A percentile compares a stretch with the other conserved stretches of the same genome.
These are phyloP conservation scores for Mycena metata DNA, from an alignment of 768 basidiomycete genomes.

Conservation along the genomic window DNA sequence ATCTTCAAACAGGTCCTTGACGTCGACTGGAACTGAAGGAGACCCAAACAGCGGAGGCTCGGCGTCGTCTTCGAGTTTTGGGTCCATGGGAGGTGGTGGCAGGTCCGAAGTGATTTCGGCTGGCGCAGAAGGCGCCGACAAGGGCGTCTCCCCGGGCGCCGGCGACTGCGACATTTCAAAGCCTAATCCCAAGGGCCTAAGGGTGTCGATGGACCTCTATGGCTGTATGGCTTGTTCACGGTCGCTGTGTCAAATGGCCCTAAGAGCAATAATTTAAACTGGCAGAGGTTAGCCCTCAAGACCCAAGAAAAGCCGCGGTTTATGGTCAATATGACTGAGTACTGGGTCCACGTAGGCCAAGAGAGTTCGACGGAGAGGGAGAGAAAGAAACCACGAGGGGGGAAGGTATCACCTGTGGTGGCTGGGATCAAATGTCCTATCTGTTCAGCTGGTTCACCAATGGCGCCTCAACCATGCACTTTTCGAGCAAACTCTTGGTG, in stretches of 20 bases:
- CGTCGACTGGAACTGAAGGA: slow-evolving; percentile 43
- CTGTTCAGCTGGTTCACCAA: too few species aligned
- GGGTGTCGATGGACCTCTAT: slow-evolving; percentile 6
- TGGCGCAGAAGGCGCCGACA: slow-evolving; percentile 22
- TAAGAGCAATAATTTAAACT: slow-evolving; percentile 31
- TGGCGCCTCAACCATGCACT: too few species aligned
- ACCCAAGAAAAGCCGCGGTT: slow-evolving; percentile 13
- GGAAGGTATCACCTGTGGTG: slow-evolving; percentile 18
- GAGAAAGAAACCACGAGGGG: slow-evolving; percentile 3
- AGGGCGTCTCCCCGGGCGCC: slow-evolving; percentile 13
- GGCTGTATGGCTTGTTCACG: slow-evolving; percentile 6
- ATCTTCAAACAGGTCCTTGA: slow-evolving; percentile 37
- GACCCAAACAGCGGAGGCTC: slow-evolving; percentile 43
- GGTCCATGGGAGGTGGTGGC: slow-evolving; percentile 32
- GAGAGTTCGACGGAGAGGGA: slow-evolving; percentile 2
- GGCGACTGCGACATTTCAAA: slow-evolving; percentile 18
- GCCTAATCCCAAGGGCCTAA: slow-evolving; percentile 11
- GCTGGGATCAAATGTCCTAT: background rate
- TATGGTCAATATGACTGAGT: slow-evolving; percentile 13
- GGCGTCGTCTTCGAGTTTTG: slow-evolving; percentile 15
- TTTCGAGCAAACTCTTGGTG: too few species aligned
- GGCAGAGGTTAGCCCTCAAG: slow-evolving; percentile 33
- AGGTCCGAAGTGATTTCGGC: slow-evolving; percentile 34
- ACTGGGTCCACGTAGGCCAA: slow-evolving; percentile 3
- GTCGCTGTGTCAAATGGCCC: slow-evolving; percentile 21